Conservation (phyloP, 495 filamentous ascomycete species). For the Bombardia bombarda region DNA sequence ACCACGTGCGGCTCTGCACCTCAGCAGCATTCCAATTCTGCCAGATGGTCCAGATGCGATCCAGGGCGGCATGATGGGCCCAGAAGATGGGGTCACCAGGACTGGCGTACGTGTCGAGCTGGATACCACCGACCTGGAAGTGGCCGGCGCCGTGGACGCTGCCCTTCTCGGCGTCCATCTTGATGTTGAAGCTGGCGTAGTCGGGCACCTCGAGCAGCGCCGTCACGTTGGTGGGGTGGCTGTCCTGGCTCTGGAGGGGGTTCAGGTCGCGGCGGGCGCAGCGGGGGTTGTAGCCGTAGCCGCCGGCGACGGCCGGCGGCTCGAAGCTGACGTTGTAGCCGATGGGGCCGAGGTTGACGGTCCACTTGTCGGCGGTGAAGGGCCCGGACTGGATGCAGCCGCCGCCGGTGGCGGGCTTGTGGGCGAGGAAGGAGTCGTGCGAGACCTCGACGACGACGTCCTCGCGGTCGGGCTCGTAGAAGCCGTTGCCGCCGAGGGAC, state of each 20-base stretch:
- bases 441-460: not conserved
- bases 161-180: not conserved
- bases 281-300: conserved; percentile 3
- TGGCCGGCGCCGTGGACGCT: conserved; percentile 2
- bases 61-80: conserved; percentile 54
- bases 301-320: not conserved
- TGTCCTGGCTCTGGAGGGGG: not conserved
- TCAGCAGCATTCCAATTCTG: conserved; percentile 20
- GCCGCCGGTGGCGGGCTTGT: conserved; percentile 38
- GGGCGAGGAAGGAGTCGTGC: not conserved
- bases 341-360: conserved; percentile 48
- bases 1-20: not conserved
- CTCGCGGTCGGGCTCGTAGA: not conserved
- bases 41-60: conserved; percentile 57
- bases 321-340: conserved; percentile 8
- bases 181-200: not conserved
- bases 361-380: conserved; percentile 19
- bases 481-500: conserved; percentile 25
- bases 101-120: conserved; percentile 15
- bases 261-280: conserved; percentile 3
- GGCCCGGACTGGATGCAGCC: conserved; percentile 6
- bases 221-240: not conserved
- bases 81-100: conserved; percentile 50
- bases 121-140: not conserved
- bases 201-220: not conserved